A percentile compares a stretch with the other conserved stretches of the same genome.
phyloP scores from a whole-genome alignment of 352 stramenopile genomes.

The Phytopythium boreale region DNA sequence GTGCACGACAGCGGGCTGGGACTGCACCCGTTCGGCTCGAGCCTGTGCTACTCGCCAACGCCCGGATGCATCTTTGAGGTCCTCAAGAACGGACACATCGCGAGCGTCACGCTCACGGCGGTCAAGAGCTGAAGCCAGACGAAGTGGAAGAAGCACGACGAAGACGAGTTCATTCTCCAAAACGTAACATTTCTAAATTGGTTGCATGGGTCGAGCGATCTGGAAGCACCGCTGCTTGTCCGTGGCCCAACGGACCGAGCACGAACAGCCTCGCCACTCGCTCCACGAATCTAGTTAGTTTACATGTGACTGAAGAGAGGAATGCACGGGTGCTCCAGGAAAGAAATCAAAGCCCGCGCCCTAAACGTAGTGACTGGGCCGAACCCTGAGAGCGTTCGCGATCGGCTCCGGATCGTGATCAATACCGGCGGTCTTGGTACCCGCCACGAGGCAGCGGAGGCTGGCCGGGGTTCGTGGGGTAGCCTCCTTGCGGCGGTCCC shows the following conservation, averaged over 20 bases:
- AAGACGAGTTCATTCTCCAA: not conserved
- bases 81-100: constrained; percentile 76
- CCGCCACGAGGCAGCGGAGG: constrained; percentile 31
- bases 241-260: not conserved
- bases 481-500: constrained; percentile 15
- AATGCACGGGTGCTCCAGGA: not conserved
- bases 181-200: constrained; percentile 1
- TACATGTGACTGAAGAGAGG: constrained; percentile 22
- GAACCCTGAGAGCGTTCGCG: not conserved
- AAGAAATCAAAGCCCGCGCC: not conserved
- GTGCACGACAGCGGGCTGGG: constrained; percentile 76
- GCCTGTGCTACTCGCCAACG: constrained; percentile 67
- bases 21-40: constrained; percentile 77
- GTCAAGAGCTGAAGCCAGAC: not conserved
- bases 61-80: constrained; percentile 82
- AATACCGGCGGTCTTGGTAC: constrained; percentile 30
- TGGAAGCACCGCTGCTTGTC: not conserved
- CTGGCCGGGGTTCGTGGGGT: constrained; percentile 20
- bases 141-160: not conserved
- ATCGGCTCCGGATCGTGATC: constrained; percentile 3
- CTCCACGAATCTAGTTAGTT: constrained; percentile 18
- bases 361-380: not conserved
- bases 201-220: not conserved
- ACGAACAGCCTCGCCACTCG: not conserved
- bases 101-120: constrained; percentile 59